Conservation (phyloP, 2,329 filamentous ascomycete genomes). For the Hypomyces rosellus region DNA sequence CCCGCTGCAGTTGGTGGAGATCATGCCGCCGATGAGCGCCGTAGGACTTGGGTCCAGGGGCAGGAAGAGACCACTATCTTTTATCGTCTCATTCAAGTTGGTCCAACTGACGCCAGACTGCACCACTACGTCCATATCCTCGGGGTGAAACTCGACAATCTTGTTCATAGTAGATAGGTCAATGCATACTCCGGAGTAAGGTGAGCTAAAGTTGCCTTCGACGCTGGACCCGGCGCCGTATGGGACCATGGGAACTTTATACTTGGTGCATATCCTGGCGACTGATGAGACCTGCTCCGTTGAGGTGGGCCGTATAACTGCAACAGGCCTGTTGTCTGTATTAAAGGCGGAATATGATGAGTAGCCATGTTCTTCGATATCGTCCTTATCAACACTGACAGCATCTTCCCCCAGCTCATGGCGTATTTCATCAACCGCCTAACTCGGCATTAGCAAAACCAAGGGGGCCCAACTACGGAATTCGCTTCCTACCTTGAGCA, state of each 20-base stretch:
- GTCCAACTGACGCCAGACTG: conserved; percentile 65
- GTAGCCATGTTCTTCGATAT: conserved; percentile 57
- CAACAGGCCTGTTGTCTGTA: conserved; percentile 54
- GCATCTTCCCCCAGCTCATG: conserved; percentile 43
- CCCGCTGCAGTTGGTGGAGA: conserved; percentile 61
- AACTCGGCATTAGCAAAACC: not conserved
- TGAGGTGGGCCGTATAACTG: conserved; percentile 56
- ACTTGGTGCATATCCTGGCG: conserved; percentile 54
- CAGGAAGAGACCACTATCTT: conserved; percentile 57
- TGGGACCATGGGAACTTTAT: conserved; percentile 63
- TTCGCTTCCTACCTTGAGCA: conserved; percentile 15
- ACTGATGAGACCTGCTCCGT: conserved; percentile 60
- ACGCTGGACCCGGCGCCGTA: conserved; percentile 69
- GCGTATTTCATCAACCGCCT: conserved; percentile 18
- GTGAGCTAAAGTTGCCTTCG: conserved; percentile 65
- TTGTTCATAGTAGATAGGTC: conserved; percentile 64
- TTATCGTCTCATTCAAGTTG: conserved; percentile 58
- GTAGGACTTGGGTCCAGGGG: conserved; percentile 63
- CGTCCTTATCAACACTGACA: conserved; percentile 58
- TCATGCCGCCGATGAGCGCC: conserved; percentile 52
- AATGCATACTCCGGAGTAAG: conserved; percentile 61
- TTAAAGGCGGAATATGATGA: conserved; percentile 69
- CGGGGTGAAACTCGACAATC: conserved; percentile 56
- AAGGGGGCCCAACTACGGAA: not conserved
- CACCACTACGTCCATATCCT: conserved; percentile 66